Evolutionary conservation across 1,284 basidiomycete species (phyloP), one percentile per base, ranked within the genome.

Genomic region (Moniliophthora roreri): DNA sequence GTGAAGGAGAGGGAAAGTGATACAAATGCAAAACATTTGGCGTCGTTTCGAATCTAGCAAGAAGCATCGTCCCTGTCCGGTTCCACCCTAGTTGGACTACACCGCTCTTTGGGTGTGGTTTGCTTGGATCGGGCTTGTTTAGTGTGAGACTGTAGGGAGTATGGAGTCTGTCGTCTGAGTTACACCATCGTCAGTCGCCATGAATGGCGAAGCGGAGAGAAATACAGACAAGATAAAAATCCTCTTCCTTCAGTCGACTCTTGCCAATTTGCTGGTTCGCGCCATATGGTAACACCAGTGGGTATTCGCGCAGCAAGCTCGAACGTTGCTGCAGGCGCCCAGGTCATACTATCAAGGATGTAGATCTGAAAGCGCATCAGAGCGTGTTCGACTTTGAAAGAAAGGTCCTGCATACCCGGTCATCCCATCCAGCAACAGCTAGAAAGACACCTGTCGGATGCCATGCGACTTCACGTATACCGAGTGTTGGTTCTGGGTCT

Each of bases 351-450:
- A 63, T 92, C 89, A 20, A 95, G 70, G 49, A 95, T 80, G 59
- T 93, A 75, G 23, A 94, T 76, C 90, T 92, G 21, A 6, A 6
- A 24, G 58, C 3, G 44, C 36, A 23, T 48, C 32, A n/a, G 5
- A 52, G 52, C 21, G n/a, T n/a, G n/a, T n/a, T n/a, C n/a, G n/a
- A n/a, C 37, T 18, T 49, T 13, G 35, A 38, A 42, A 24, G 26
- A 34, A 35, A 44, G 34, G 16, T 8, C 46, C 23, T 34, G 61
- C 73, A 35, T 53, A 87, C 91, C 71, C 87, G 91, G 60, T 93
- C 89, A 66, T 94, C 91, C 81, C 87, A 93, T 6, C 93, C 93
- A 10, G 83, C 85, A 0, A 93, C 74, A 1, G 86, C 87, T 6
- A 95, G 72, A 64, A 88, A 93, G 60, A 81, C 75, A 1, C 92